Conservation (phyloP, 768 basidiomycete genomes). For the Termitomyces sp. region DNA sequence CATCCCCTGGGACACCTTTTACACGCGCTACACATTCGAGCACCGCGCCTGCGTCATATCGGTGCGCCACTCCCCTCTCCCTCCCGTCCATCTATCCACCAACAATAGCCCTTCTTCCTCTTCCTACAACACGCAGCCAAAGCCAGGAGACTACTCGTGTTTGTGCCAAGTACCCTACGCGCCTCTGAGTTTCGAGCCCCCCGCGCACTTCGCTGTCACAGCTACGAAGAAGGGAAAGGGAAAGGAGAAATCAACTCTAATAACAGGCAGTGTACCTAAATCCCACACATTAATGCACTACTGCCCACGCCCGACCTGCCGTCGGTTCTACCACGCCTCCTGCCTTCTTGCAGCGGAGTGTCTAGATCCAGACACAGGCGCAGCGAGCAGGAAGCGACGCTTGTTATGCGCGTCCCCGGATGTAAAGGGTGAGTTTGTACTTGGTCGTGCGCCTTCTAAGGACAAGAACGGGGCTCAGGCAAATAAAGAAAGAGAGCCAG, state of each 20-base stretch:
- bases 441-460: not conserved
- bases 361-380: constrained; percentile 9
- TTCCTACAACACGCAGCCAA: constrained; percentile 30
- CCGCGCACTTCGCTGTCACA: not conserved
- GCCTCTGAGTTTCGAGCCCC: constrained; percentile 26
- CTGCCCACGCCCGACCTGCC: constrained; percentile 47
- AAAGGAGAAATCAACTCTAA: not conserved
- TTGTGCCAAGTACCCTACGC: constrained; percentile 41
- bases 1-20: constrained; percentile 41
- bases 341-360: constrained; percentile 33
- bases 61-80: constrained; percentile 20
- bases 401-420: constrained; percentile 33
- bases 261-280: not conserved
- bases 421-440: not conserved
- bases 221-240: not conserved
- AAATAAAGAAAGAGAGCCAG: not conserved
- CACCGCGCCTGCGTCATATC: constrained; percentile 24
- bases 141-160: constrained; percentile 32
- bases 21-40: constrained; percentile 38
- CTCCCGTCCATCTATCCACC: not conserved
- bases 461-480: not conserved
- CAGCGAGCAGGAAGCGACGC: constrained; percentile 16
- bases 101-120: not conserved
- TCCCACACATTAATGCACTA: constrained; percentile 40
- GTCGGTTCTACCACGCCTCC: constrained; percentile 38